Percentiles rank a stretch among this genome's conserved stretches.
These are phyloP conservation scores for Alternaria triticina DNA, from an alignment of 2,329 filamentous ascomycete genomes.

Conservation along the genomic window DNA sequence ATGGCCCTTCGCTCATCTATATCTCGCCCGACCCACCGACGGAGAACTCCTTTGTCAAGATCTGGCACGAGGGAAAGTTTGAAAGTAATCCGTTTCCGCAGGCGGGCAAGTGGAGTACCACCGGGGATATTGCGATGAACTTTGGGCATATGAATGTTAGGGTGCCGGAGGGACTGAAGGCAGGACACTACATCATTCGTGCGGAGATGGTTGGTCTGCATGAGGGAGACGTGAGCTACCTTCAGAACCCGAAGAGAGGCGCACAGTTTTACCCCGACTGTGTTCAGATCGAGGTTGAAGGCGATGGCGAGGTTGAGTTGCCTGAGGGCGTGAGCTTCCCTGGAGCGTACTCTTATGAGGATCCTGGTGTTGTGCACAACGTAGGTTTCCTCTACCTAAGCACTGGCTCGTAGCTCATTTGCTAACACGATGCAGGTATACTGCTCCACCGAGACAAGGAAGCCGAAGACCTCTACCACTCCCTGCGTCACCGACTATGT, in stretches of 20 bases:
- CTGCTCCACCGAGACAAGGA: constrained; percentile 45
- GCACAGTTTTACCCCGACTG: constrained; percentile 54
- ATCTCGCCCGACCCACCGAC: constrained; percentile 49
- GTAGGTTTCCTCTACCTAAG: constrained; percentile 18
- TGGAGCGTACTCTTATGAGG: constrained; percentile 47
- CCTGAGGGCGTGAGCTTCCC: constrained; percentile 54
- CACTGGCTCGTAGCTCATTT: not conserved
- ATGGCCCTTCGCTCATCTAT: constrained; percentile 50
- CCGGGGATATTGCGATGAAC: constrained; percentile 30
- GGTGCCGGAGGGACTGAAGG: constrained; percentile 44
- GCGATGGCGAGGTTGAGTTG: constrained; percentile 35
- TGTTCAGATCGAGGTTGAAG: constrained; percentile 50
- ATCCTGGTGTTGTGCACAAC: constrained; percentile 47
- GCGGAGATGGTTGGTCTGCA: constrained; percentile 55
- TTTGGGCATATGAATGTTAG: constrained; percentile 37
- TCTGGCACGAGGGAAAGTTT: constrained; percentile 49
- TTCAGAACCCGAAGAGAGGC: constrained; percentile 31
- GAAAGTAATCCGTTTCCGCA: constrained; percentile 39
- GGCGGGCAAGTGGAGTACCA: constrained; percentile 45
- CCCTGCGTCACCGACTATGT: constrained; percentile 43
- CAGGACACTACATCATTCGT: constrained; percentile 51
- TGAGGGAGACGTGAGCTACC: constrained; percentile 42
- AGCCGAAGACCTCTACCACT: constrained; percentile 27
- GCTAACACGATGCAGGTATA: constrained; percentile 29
- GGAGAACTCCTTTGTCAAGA: constrained; percentile 49